Percentiles rank a stretch among this genome's conserved stretches.
These are phyloP conservation scores for Amylostereum areolatum DNA, from an alignment of 1,284 basidiomycete genomes.

Conservation along the genomic window DNA sequence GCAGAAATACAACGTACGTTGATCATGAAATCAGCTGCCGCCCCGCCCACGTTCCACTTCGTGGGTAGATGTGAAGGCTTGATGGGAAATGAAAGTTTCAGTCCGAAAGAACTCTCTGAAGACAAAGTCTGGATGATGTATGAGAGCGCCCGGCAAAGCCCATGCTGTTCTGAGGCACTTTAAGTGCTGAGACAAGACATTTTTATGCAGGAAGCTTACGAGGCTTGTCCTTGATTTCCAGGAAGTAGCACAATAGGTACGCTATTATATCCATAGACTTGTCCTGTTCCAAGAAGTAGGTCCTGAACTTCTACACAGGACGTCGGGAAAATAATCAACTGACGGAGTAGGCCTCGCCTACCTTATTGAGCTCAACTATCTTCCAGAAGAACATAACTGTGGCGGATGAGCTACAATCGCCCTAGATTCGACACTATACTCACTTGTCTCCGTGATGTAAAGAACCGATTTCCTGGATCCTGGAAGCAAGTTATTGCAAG, in stretches of 20 bases:
- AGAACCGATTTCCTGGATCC: slow-evolving; percentile 78
- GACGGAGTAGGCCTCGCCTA: slow-evolving; percentile 28
- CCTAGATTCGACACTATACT: slow-evolving; percentile 31
- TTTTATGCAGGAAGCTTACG: slow-evolving; percentile 58
- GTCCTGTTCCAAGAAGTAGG: slow-evolving; percentile 75
- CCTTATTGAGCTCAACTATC: slow-evolving; percentile 87
- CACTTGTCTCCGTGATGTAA: slow-evolving; percentile 77
- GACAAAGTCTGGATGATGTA: slow-evolving; percentile 92
- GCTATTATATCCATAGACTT: slow-evolving; percentile 71
- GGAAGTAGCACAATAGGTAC: slow-evolving; percentile 71
- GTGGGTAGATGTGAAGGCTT: slow-evolving; percentile 55
- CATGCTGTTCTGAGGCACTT: slow-evolving; percentile 75
- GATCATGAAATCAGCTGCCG: slow-evolving; percentile 80
- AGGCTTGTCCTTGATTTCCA: slow-evolving; percentile 88
- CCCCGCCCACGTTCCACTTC: slow-evolving; percentile 73
- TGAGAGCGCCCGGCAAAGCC: slow-evolving; percentile 82
- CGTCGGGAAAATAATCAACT: slow-evolving; percentile 1
- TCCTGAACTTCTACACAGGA: slow-evolving; percentile 69
- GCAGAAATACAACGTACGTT: slow-evolving; percentile 50
- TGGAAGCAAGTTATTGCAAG: slow-evolving; percentile 71
- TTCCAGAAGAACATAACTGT: slow-evolving; percentile 87
- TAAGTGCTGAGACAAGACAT: too few relatives aligned
- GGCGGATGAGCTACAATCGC: too few relatives aligned
- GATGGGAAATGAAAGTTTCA: slow-evolving; percentile 56
- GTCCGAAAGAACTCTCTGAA: slow-evolving; percentile 74